Percentiles rank a stretch among this genome's conserved stretches.
Evolutionary conservation across 129 eudicot species (phyloP).

Genomic region (Flaveria ramosissima): DNA sequence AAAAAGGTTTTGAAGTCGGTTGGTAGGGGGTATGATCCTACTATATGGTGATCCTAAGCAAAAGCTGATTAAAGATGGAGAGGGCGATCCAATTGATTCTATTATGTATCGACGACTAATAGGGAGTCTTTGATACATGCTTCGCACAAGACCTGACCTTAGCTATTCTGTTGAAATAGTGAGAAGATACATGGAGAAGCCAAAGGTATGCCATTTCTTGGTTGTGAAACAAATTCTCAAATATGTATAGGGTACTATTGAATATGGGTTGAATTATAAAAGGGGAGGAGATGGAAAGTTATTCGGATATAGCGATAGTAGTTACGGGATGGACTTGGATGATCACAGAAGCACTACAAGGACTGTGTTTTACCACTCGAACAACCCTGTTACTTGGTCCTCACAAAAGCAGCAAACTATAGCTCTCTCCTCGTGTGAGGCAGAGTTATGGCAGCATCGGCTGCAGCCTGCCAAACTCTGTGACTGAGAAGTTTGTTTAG

Average conservation of each 20-base stretch:
- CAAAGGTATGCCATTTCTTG: not conserved
- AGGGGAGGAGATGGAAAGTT: not conserved
- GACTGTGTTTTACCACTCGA: not conserved
- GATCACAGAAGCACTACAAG: not conserved
- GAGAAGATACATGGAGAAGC: not conserved
- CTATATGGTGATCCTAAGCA: too few species aligned
- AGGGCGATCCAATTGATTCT: too few species aligned
- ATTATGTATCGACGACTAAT: too few species aligned
- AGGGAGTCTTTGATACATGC: too few species aligned
- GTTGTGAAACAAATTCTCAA: not conserved
- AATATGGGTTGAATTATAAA: not conserved
- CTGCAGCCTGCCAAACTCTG: too few species aligned
- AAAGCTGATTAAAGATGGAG: too few species aligned
- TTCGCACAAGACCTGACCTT: not conserved
- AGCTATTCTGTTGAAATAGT: not conserved
- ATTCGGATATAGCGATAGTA: not conserved
- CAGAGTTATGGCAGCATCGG: too few species aligned
- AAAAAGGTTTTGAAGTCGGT: not conserved
- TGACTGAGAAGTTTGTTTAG: too few species aligned
- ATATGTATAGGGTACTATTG: not conserved
- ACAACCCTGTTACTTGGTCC: not conserved
- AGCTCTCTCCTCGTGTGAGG: too few species aligned
- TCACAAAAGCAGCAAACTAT: not conserved
- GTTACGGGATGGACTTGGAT: not conserved
- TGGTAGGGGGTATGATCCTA: not conserved